Base-by-base conservation (phyloP, 139 green algal species). In the Micractinium sp. region DNA sequence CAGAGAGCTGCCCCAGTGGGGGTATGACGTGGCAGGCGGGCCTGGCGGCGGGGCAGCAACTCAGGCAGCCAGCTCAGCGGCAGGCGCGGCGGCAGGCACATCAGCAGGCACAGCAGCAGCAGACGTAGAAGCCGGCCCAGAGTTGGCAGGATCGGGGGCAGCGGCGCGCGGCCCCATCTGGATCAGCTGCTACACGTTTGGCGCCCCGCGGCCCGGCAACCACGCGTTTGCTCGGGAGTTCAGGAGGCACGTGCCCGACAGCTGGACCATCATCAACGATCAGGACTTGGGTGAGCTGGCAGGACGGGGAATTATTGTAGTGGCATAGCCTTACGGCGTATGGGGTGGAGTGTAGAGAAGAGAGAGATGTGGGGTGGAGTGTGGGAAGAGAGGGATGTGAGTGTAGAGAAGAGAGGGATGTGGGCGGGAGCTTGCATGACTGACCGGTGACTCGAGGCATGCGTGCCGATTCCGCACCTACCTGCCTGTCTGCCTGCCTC, bases 181-280 rank as follows among this genome's bases (percentile, higher is more conserved):
- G 74, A 33, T 80, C 1, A 41, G 63, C 74, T 80, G 74, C 39
- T 80, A 80, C 74, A 80, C 74, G 1, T 80, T 80, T 47, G 74
- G 74, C n/a, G 74, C 74, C n/a, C 74, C 74, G 3, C 74, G 74
- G n/a, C 53, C 78, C 29, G 78, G 78, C 78, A 84, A 84, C 78
- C 78, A 84, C 41, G 41, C 78, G 1, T 84, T 84, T 67, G 78
- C 78, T 16, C 56, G 31, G 25, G 78, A 66, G 41, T 35, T 39
- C 5, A 31, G 31, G 7, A 2, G 25, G 29, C 12, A 25, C 27
- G 78, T 84, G 41, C 78, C 41, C 16, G 78, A 84, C 47, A 84
- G 41, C 31, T 84, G 78, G 78, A 35, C 41, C 33, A 47, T 84
- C 27, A 67, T 84, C 41, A 84, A 84, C 47, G 78, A 84, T 41